Conservation (phyloP, 2,329 filamentous ascomycete species). For the Trichothecium sympodiale region DNA sequence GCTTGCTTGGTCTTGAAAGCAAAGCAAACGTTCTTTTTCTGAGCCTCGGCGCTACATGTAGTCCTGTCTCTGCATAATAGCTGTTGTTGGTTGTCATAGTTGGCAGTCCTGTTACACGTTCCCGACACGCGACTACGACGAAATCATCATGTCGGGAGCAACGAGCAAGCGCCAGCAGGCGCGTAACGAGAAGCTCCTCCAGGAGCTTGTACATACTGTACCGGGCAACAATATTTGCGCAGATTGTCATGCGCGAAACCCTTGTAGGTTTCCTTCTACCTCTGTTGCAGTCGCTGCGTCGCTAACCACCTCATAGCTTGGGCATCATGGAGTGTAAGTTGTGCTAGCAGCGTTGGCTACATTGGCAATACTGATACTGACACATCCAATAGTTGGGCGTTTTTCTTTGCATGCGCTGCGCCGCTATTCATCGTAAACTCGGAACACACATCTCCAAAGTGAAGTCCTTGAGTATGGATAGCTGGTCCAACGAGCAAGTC, state of each 20-base stretch:
- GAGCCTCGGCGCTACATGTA: too few species aligned
- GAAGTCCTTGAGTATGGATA: slow-evolving; percentile 98
- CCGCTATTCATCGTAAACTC: slow-evolving; percentile 86
- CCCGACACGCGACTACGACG: neutral
- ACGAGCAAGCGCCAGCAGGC: slow-evolving; percentile 95
- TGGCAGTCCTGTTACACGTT: too few species aligned
- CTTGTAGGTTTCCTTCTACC: slow-evolving; percentile 50
- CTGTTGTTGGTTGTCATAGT: too few species aligned
- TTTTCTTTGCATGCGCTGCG: slow-evolving; percentile 97
- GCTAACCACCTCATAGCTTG: slow-evolving; percentile 49
- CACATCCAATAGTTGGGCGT: slow-evolving; percentile 63
- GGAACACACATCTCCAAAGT: slow-evolving; percentile 98
- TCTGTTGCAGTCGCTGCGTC: slow-evolving; percentile 1
- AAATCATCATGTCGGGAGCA: slow-evolving; percentile 50
- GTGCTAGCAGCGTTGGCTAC: neutral
- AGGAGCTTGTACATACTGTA: slow-evolving; percentile 74
- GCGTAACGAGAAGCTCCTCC: slow-evolving; percentile 85
- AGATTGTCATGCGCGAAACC: slow-evolving; percentile 84
- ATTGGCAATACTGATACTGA: slow-evolving; percentile 1
- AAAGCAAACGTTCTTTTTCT: too few species aligned
- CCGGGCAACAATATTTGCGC: slow-evolving; percentile 90
- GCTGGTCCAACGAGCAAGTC: slow-evolving; percentile 90
- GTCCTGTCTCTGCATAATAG: too few species aligned
- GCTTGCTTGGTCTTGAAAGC: too few species aligned
- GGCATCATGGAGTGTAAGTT: slow-evolving; percentile 90